Percentiles rank a stretch among this genome's conserved stretches.
phyloP scores from a whole-genome alignment of 2,329 filamentous ascomycete genomes.

The Fusarium sp. region DNA sequence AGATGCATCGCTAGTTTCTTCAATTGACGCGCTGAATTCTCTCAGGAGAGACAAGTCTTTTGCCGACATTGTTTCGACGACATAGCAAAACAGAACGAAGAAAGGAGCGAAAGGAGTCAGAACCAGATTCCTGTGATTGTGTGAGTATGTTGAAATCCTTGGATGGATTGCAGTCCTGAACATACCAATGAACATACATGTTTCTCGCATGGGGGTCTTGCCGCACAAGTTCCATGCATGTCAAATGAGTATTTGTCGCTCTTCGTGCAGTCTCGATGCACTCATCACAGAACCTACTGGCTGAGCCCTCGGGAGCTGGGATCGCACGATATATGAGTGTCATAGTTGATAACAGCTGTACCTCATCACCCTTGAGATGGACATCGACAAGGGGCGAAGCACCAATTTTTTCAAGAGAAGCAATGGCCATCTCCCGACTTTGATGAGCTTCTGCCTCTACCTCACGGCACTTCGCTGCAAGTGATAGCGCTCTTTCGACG shows the following conservation, averaged over 20 bases:
- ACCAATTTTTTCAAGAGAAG: conserved; percentile 55
- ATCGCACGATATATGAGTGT: conserved; percentile 67
- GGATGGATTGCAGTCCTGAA: neutral
- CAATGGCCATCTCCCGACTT: conserved; percentile 54
- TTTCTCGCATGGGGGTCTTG: conserved; percentile 58
- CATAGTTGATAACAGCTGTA: conserved; percentile 62
- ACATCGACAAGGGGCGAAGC: conserved; percentile 59
- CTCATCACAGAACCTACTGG: conserved; percentile 61
- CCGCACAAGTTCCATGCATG: conserved; percentile 60
- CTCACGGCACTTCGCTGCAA: conserved; percentile 56
- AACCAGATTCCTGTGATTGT: conserved; percentile 62
- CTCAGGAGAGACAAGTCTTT: conserved; percentile 67
- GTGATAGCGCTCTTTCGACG: conserved; percentile 54
- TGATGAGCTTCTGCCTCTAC: conserved; percentile 55
- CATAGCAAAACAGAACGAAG: conserved; percentile 70
- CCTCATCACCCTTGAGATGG: conserved; percentile 62
- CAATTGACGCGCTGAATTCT: conserved; percentile 69
- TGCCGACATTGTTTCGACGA: conserved; percentile 66
- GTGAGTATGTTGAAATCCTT: conserved; percentile 17
- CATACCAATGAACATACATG: conserved; percentile 67
- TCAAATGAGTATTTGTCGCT: conserved; percentile 61
- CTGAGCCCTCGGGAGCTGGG: conserved; percentile 58
- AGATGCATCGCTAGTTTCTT: conserved; percentile 64
- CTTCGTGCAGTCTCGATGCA: conserved; percentile 65
- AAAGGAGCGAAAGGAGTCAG: conserved; percentile 71